phyloP scores from a whole-genome alignment of 2,329 filamentous ascomycete species.

The Penicillium corylophilum region DNA sequence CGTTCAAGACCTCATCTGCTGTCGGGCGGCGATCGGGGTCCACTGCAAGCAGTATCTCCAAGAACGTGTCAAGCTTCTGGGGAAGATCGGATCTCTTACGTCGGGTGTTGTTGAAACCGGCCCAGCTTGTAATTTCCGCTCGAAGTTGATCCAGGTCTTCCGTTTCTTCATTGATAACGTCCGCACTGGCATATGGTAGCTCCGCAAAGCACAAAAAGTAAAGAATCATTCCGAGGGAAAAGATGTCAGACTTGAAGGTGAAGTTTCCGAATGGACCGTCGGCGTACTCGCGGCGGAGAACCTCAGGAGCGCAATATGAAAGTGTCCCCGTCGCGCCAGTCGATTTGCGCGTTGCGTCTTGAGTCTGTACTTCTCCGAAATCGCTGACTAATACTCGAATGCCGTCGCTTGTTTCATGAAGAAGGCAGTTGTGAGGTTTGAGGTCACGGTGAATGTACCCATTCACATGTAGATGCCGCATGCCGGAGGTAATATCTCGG shows the following conservation, averaged over 20 bases:
- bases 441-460: conserved; percentile 96
- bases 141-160: conserved; percentile 85
- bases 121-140: conserved; percentile 82
- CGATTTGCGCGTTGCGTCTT: conserved; percentile 77
- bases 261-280: conserved; percentile 84
- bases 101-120: conserved; percentile 77
- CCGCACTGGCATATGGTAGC: conserved; percentile 80
- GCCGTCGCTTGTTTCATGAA: conserved; percentile 72
- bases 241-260: conserved; percentile 96
- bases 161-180: conserved; percentile 82
- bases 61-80: conserved; percentile 76
- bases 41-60: conserved; percentile 77
- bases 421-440: conserved; percentile 91
- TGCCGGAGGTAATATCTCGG: conserved; percentile 86
- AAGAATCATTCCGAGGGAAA: conserved; percentile 95
- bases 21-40: conserved; percentile 75
- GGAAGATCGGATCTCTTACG: conserved; percentile 78
- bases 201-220: conserved; percentile 96
- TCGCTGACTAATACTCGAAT: conserved; percentile 88
- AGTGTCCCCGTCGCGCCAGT: conserved; percentile 95
- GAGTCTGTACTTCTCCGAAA: conserved; percentile 92
- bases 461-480: conserved; percentile 84
- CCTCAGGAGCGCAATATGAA: conserved; percentile 95
- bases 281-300: conserved; percentile 64
- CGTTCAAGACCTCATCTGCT: conserved; percentile 78